Evolutionary conservation across 768 basidiomycete genomes (phyloP).

Genomic region (Chalciporus sphaerocephalus): DNA sequence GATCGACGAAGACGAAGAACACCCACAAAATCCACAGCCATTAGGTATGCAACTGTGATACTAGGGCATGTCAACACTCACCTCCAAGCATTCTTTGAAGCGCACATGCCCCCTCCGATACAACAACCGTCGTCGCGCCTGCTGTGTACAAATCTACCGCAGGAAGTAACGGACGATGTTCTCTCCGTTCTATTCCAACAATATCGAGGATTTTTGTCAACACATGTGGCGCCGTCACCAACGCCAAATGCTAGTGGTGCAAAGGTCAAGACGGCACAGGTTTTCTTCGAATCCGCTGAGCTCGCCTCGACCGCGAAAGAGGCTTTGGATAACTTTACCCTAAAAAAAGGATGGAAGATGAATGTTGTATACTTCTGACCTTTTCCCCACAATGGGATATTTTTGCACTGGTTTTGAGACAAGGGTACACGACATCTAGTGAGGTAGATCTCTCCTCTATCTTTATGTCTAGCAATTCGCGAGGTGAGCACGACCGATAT

Average conservation of each 20-base stretch:
- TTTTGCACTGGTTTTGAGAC: conserved; percentile 8
- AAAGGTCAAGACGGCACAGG: conserved; percentile 76
- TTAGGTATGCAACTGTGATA: conserved; percentile 42
- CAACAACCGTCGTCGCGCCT: conserved; percentile 59
- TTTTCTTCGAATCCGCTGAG: conserved; percentile 70
- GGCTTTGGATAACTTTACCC: conserved; percentile 77
- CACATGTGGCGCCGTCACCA: conserved; percentile 66
- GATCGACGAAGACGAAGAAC: conserved; percentile 84
- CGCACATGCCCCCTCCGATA: conserved; percentile 42
- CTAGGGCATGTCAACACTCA: conserved; percentile 7
- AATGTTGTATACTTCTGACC: conserved; percentile 60
- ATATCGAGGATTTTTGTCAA: conserved; percentile 76
- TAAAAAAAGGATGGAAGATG: conserved; percentile 87
- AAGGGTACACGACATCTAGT: conserved; percentile 40
- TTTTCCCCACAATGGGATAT: conserved; percentile 13
- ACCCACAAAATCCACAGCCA: conserved; percentile 37
- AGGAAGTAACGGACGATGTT: conserved; percentile 85
- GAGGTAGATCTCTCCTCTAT: background rate
- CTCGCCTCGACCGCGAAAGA: conserved; percentile 76
- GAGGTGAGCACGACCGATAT: too few relatives aligned
- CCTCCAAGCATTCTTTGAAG: conserved; percentile 23
- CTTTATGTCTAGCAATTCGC: background rate
- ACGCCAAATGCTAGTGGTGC: conserved; percentile 60
- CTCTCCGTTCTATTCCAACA: conserved; percentile 88
- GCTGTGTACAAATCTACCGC: conserved; percentile 81